Evolutionary conservation across 306 rosid species (phyloP), one percentile per base, ranked within the genome.

Genomic region (Vigna mungo): DNA sequence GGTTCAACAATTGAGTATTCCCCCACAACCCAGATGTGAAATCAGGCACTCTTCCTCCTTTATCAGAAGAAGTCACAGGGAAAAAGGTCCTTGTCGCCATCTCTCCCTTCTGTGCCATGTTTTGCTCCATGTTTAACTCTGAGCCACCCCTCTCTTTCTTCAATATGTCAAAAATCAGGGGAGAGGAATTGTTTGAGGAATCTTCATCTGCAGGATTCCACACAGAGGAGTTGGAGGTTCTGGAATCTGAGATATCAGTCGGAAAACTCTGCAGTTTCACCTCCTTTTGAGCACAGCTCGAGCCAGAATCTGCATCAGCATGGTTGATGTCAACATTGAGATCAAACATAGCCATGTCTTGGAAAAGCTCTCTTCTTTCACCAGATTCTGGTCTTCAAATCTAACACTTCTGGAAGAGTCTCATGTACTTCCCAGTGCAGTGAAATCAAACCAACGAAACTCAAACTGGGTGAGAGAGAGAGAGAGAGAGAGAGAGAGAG

Each of bases 291-390:
- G 78, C 78, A 70, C 37, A 63, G 10, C 73, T n/a, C 11, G 91
- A 53, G 7, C 32, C 37, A 72, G 44, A 55, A 54, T 55, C 84
- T 34, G 30, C 43, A 41, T 17, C 84, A 48, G 51, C 41, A 64
- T 39, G 44, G 76, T 17, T 18, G 13, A 30, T 44, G 39, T 43
- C 80, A 61, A 85, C 83, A 71, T 87, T 92, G 64, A 92, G 92
- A 87, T 92, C 92, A 85, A 88, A 86, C 90, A 90, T 88, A 68
- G 80, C 59, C 79, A 74, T 67, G 47, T 61, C 27, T 56, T 61
- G 30, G 37, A 17, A 62, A 32, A 23, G 9, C 41, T 64, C 21
- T 61, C 68, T 32, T 16, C 49, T 72, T 9, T 63, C 14, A 62
- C 15, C 27, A 62, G 39, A 51, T 51, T 23, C 15, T 59, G 20